Percentiles rank a stretch among this genome's conserved stretches.
Evolutionary conservation across 2,329 filamentous ascomycete genomes (phyloP).

Genomic region (Exutisphaerella laricina): DNA sequence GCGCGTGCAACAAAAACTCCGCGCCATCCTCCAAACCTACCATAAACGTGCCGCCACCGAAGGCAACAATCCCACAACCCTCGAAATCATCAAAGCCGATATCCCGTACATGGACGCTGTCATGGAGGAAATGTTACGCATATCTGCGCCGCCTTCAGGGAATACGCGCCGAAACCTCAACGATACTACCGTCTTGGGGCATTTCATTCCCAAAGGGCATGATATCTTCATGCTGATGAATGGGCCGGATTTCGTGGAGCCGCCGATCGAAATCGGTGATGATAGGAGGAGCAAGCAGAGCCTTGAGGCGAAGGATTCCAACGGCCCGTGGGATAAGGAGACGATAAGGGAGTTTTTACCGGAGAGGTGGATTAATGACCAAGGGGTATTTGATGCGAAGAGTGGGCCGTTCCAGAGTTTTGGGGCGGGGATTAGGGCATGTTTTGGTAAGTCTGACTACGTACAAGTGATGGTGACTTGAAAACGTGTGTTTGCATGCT

Average conservation of each 20-base stretch:
- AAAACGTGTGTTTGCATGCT: not conserved
- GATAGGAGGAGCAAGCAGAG: constrained; percentile 27
- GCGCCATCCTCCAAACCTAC: constrained; percentile 26
- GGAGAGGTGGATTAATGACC: constrained; percentile 36
- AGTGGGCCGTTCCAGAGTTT: constrained; percentile 35
- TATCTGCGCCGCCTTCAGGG: constrained; percentile 24
- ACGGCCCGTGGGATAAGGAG: constrained; percentile 24
- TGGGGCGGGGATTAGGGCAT: constrained; percentile 35
- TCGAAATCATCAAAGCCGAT: constrained; percentile 29
- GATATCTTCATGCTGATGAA: constrained; percentile 30
- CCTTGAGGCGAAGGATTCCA: constrained; percentile 15
- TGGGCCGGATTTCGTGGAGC: constrained; percentile 19
- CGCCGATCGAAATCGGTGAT: constrained; percentile 28
- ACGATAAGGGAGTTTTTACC: constrained; percentile 36
- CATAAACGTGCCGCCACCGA: constrained; percentile 22
- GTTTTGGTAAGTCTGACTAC: constrained; percentile 36
- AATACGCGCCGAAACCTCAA: constrained; percentile 30
- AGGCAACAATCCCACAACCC: constrained; percentile 24
- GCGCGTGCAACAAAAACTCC: constrained; percentile 34
- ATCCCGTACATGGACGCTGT: constrained; percentile 39
- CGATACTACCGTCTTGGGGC: constrained; percentile 41
- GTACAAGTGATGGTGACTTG: not conserved
- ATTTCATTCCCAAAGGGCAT: constrained; percentile 38
- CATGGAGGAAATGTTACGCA: constrained; percentile 39
- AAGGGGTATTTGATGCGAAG: constrained; percentile 33